phyloP scores from a whole-genome alignment of 306 rosid genomes.

The Malus orientalis region DNA sequence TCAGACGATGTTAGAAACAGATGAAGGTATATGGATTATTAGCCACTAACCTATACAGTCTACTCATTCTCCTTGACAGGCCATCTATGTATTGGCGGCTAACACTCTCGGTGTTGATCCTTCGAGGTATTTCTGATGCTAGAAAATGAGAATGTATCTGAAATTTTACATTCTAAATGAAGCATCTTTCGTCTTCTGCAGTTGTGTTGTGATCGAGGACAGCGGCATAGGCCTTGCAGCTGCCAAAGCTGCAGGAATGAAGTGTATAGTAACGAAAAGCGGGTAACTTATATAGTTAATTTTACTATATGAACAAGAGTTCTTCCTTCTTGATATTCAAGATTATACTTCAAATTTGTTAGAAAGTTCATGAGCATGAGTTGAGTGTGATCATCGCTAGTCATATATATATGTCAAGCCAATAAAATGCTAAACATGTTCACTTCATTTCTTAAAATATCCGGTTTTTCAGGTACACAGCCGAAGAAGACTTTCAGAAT shows the following conservation, averaged over 20 bases:
- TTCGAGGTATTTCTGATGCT: slow-evolving; percentile 54
- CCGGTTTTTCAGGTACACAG: slow-evolving; percentile 46
- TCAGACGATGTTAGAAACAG: neutral
- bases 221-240: slow-evolving; percentile 98
- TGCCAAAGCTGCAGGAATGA: slow-evolving; percentile 96
- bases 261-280: slow-evolving; percentile 85
- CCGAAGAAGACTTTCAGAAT: no score
- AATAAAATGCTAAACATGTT: neutral
- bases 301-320: neutral
- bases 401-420: neutral
- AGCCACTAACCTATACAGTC: neutral
- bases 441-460: neutral
- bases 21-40: neutral
- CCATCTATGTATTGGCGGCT: slow-evolving; percentile 82
- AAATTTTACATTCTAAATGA: neutral
- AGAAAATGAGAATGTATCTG: neutral
- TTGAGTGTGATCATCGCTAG: no score
- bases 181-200: slow-evolving; percentile 16
- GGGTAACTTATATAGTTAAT: slow-evolving; percentile 36
- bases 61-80: slow-evolving; percentile 49
- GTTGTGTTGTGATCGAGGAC: slow-evolving; percentile 97
- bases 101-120: slow-evolving; percentile 78
- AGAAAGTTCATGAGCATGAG: no score
- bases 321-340: neutral
- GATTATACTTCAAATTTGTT: neutral